Base-by-base conservation (phyloP, 768 basidiomycete species). In the Cystobasidium ongulense region DNA sequence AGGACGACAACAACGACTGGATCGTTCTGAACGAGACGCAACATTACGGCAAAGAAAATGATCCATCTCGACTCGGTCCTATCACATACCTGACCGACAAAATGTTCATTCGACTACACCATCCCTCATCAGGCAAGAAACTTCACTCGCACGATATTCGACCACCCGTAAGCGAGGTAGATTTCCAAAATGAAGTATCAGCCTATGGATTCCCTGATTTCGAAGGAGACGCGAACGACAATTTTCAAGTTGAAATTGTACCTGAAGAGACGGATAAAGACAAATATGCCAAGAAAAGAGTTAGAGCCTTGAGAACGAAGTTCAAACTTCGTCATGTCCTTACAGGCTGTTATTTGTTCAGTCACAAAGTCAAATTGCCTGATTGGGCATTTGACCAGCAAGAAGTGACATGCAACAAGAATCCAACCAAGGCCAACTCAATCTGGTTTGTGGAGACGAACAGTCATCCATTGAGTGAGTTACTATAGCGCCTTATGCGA, bases 351-450 rank as follows among this genome's bases (percentile, higher is more conserved):
- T 98, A 96, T 80, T 85, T 99, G 41, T 99, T 98, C 84, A 92
- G 90, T 27, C 96, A 99, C 83, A 96, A 96, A 81, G 89, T 97
- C 78, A 98, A 98, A 82, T 83, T 99, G 0, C 96, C 96, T 0
- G 90, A 96, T 3, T 99, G 96, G 96, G 96, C 87, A 0, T 99
- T 85, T 77, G 96, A 97, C 80, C 96, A 99, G 81, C 96, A 99
- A 80, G 96, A 99, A 79, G 96, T 99, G 64, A 98, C 96, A 0
- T 99, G 96, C 82, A 99, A 99, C 82, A 98, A 93, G 85, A 95
- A 98, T 78, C 94, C 96, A 15, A 89, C 89, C 29, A 85, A 83
- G 80, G 86, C 85, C 1, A 98, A 98, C 81, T 93, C 92, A 35
- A 80, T 98, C 74, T 98, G 96, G 96, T 92, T 86, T 78, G 83